Evolutionary conservation across 495 filamentous ascomycete genomes (phyloP).

Genomic region (Choiromyces venosus): DNA sequence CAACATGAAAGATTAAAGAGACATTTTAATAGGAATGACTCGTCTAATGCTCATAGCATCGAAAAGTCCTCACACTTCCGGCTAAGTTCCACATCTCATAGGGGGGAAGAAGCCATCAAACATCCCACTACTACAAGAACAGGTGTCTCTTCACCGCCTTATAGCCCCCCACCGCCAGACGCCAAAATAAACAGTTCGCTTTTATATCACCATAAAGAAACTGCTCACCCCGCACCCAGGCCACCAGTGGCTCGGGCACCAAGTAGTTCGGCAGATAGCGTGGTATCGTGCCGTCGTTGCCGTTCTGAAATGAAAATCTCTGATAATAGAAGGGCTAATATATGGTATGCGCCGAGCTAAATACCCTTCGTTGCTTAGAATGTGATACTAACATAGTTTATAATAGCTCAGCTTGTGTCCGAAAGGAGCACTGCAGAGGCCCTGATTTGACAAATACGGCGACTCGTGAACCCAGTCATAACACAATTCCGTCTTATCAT

Average conservation of each 20-base stretch:
- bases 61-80: slow-evolving; percentile 12
- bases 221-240: background rate
- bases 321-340: background rate
- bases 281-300: background rate
- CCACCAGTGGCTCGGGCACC: background rate
- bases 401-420: background rate
- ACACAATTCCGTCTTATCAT: background rate
- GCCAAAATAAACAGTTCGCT: background rate
- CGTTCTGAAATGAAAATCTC: background rate
- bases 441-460: background rate
- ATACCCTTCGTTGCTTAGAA: background rate
- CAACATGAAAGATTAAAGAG: background rate
- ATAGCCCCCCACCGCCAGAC: slow-evolving; percentile 31
- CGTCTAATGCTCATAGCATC: background rate
- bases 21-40: background rate
- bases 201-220: background rate
- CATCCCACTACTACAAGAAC: background rate
- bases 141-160: slow-evolving; percentile 25
- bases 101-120: slow-evolving; percentile 3
- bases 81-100: slow-evolving; percentile 18
- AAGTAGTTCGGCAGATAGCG: background rate
- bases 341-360: background rate
- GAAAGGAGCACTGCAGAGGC: background rate
- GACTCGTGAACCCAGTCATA: background rate
- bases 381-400: background rate